Evolutionary conservation across 108 stramenopile genomes (phyloP).

Genomic region (Skeletonema marinoi): DNA sequence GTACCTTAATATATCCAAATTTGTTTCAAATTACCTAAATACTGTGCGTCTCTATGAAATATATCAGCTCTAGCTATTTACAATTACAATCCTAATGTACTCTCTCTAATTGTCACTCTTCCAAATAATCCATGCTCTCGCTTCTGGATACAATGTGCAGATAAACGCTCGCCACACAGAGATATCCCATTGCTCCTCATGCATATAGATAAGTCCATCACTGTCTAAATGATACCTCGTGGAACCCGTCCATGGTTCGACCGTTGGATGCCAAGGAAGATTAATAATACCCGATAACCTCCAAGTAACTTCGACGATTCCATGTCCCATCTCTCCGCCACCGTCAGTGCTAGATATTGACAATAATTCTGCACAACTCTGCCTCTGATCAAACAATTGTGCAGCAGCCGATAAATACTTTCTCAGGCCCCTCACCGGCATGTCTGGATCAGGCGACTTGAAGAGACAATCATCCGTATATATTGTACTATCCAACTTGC

Average conservation of each 20-base stretch:
- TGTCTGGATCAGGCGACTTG: slow-evolving; percentile 88
- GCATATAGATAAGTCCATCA: slow-evolving; percentile 62
- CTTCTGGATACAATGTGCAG: slow-evolving; percentile 58
- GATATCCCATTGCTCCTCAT: slow-evolving; percentile 80
- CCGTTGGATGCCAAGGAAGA: slow-evolving; percentile 76
- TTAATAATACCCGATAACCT: slow-evolving; percentile 52
- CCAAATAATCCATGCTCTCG: slow-evolving; percentile 23
- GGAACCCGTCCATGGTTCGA: slow-evolving; percentile 65
- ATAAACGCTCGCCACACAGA: slow-evolving; percentile 76
- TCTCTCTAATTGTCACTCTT: neutral
- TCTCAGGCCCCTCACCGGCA: slow-evolving; percentile 82
- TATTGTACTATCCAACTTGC: slow-evolving; percentile 68
- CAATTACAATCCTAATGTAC: neutral
- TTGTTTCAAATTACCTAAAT: neutral
- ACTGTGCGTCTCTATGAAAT: neutral
- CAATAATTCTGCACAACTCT: slow-evolving; percentile 57
- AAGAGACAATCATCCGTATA: slow-evolving; percentile 86
- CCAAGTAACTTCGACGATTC: slow-evolving; percentile 60
- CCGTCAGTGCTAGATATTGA: slow-evolving; percentile 24
- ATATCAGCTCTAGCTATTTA: neutral
- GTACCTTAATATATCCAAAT: neutral
- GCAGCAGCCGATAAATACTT: slow-evolving; percentile 83
- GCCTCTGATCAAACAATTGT: slow-evolving; percentile 66
- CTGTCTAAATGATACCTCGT: slow-evolving; percentile 74
- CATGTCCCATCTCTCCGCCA: slow-evolving; percentile 11